These are phyloP conservation scores for Glycyrrhiza uralensis DNA, from an alignment of 306 rosid genomes.

Conservation along the genomic window DNA sequence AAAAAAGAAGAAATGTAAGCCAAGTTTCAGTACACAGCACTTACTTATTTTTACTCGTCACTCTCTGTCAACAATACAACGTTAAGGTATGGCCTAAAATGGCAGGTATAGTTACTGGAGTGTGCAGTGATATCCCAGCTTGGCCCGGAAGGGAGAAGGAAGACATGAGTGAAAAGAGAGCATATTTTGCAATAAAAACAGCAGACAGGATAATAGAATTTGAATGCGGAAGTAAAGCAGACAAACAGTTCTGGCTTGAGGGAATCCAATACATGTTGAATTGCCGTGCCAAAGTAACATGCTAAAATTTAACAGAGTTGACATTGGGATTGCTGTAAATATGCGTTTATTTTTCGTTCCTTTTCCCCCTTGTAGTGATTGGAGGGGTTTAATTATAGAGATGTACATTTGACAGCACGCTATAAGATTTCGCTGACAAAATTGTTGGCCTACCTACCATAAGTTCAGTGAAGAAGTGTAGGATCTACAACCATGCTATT, in stretches of 20 bases:
- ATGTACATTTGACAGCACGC: conserved; percentile 12
- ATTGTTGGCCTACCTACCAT: conserved; percentile 11
- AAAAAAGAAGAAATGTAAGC: conserved; percentile 89
- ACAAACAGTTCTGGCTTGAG: conserved; percentile 71
- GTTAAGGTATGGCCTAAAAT: conserved; percentile 34
- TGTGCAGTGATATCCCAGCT: conserved; percentile 53
- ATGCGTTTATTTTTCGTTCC: background rate
- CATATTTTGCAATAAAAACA: conserved; percentile 79
- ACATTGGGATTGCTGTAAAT: conserved; percentile 27
- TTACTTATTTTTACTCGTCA: conserved; percentile 10
- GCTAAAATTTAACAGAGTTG: background rate
- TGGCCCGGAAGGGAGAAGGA: conserved; percentile 81
- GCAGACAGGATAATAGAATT: conserved; percentile 72
- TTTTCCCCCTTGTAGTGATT: background rate
- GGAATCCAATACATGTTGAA: conserved; percentile 81
- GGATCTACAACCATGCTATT: conserved; percentile 19
- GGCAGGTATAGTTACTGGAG: conserved; percentile 77
- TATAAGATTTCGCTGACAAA: conserved; percentile 18
- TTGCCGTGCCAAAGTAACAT: conserved; percentile 49
- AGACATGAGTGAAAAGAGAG: conserved; percentile 40
- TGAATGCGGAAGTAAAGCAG: conserved; percentile 75
- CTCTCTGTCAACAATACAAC: conserved; percentile 1
- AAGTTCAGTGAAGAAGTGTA: conserved; percentile 22
- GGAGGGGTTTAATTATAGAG: conserved; percentile 26
- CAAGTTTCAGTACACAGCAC: conserved; percentile 10